phyloP scores from a whole-genome alignment of 352 stramenopile genomes.

The Phytophthora nicotianae region DNA sequence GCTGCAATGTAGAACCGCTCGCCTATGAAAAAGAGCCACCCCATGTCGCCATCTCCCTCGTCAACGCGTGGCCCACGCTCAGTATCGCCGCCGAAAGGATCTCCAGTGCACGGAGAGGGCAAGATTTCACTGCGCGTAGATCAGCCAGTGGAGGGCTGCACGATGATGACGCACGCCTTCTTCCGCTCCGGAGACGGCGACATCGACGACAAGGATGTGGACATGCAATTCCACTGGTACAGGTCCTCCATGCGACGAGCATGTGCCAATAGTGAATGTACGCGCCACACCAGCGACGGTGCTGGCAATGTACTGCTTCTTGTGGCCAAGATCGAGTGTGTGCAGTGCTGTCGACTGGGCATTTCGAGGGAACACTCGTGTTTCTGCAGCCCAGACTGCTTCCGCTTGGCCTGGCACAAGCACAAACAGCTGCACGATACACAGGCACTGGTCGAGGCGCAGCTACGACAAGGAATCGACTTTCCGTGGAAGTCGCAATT shows the following conservation, averaged over 20 bases:
- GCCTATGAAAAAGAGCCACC: conserved; percentile 39
- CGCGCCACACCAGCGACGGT: conserved; percentile 47
- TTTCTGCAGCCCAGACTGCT: conserved; percentile 75
- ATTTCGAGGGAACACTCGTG: conserved; percentile 71
- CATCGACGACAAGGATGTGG: conserved; percentile 74
- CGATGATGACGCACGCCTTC: conserved; percentile 80
- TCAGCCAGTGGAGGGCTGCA: conserved; percentile 71
- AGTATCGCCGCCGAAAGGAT: conserved; percentile 55
- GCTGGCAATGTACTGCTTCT: conserved; percentile 73
- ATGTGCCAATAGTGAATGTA: conserved; percentile 69
- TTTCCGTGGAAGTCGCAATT: conserved; percentile 69
- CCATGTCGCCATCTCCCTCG: conserved; percentile 36
- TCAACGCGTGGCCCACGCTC: conserved; percentile 23
- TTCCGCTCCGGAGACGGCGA: conserved; percentile 72
- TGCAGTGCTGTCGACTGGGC: conserved; percentile 66
- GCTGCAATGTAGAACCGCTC: conserved; percentile 24
- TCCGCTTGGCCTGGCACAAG: conserved; percentile 65
- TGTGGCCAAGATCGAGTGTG: conserved; percentile 75
- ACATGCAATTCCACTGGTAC: conserved; percentile 76
- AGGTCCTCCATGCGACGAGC: conserved; percentile 56
- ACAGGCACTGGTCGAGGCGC: conserved; percentile 29
- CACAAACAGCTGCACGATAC: conserved; percentile 70
- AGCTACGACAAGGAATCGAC: conserved; percentile 14
- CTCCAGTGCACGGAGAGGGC: conserved; percentile 63
- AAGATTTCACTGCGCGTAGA: conserved; percentile 80